Conservation (phyloP, 306 rosid genomes). For the Sophora flavescens region DNA sequence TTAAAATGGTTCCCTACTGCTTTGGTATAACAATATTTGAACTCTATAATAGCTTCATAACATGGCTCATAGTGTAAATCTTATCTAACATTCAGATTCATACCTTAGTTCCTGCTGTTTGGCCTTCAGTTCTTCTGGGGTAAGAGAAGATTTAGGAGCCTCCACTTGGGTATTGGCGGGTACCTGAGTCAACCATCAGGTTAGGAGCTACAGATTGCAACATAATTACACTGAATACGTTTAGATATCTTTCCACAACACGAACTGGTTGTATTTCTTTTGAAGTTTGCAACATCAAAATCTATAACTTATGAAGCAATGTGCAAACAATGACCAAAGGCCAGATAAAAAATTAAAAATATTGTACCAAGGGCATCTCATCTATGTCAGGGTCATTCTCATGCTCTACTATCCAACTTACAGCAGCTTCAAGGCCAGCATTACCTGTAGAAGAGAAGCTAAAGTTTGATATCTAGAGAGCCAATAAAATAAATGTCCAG, state of each 20-base stretch:
- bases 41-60: slow-evolving; percentile 27
- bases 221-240: slow-evolving; percentile 21
- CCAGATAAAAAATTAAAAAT: slow-evolving; percentile 17
- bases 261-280: slow-evolving; percentile 19
- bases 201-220: slow-evolving; percentile 47
- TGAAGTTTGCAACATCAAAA: slow-evolving; percentile 22
- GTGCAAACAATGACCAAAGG: slow-evolving; percentile 18
- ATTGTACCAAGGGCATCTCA: slow-evolving; percentile 85
- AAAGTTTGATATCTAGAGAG: slow-evolving; percentile 41
- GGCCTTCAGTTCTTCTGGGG: slow-evolving; percentile 84
- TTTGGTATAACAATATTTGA: slow-evolving; percentile 18
- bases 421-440: slow-evolving; percentile 85
- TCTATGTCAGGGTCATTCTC: slow-evolving; percentile 86
- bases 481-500: slow-evolving; percentile 6
- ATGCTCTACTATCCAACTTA: slow-evolving; percentile 91
- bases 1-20: slow-evolving; percentile 21
- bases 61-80: neutral
- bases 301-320: slow-evolving; percentile 14
- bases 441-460: slow-evolving; percentile 65
- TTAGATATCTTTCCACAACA: slow-evolving; percentile 28
- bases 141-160: slow-evolving; percentile 88
- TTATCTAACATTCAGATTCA: slow-evolving; percentile 31
- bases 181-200: slow-evolving; percentile 59
- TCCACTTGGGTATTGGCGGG: slow-evolving; percentile 70
- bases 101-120: slow-evolving; percentile 97